Conservation (phyloP, 169 alveolate species). For the Ichthyophthirius multifiliis region DNA sequence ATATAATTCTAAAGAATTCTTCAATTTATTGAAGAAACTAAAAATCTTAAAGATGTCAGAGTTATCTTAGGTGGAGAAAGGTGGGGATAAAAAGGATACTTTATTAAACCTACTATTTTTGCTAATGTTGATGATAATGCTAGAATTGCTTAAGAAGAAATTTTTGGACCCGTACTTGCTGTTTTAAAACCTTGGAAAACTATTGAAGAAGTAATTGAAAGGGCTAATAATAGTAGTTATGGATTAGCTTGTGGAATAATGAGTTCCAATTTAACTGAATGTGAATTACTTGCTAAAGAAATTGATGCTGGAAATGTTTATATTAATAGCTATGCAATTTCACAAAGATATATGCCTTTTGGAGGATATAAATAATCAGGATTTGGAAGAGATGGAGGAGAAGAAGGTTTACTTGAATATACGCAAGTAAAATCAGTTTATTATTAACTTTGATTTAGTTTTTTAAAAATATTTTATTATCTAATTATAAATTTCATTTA, state of each 20-base stretch:
- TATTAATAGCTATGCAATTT: slow-evolving; percentile 68
- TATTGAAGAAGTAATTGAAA: slow-evolving; percentile 75
- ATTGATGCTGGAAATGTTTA: slow-evolving; percentile 75
- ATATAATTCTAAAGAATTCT: not conserved
- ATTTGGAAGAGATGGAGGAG: slow-evolving; percentile 68
- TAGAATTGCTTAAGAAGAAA: slow-evolving; percentile 85
- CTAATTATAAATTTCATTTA: no score
- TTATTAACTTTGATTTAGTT: no score
- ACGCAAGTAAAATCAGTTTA: not conserved
- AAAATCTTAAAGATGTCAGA: not conserved
- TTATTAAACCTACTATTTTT: slow-evolving; percentile 83
- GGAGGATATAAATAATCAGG: slow-evolving; percentile 88
- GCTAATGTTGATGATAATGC: slow-evolving; percentile 76
- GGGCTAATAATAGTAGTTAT: slow-evolving; percentile 82
- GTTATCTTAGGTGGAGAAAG: slow-evolving; percentile 76
- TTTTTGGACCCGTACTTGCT: slow-evolving; percentile 85
- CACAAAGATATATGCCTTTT: slow-evolving; percentile 68
- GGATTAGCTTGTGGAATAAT: slow-evolving; percentile 88
- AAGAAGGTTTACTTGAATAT: slow-evolving; percentile 7
- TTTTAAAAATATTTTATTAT: no score
- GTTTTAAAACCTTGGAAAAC: slow-evolving; percentile 47
- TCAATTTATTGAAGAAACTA: not conserved
- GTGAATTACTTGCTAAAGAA: slow-evolving; percentile 53
- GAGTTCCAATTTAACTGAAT: slow-evolving; percentile 71
- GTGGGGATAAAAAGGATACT: slow-evolving; percentile 66